These are phyloP conservation scores for Candida frijolesensis DNA, from an alignment of 1,139 yeast species.

Conservation along the genomic window DNA sequence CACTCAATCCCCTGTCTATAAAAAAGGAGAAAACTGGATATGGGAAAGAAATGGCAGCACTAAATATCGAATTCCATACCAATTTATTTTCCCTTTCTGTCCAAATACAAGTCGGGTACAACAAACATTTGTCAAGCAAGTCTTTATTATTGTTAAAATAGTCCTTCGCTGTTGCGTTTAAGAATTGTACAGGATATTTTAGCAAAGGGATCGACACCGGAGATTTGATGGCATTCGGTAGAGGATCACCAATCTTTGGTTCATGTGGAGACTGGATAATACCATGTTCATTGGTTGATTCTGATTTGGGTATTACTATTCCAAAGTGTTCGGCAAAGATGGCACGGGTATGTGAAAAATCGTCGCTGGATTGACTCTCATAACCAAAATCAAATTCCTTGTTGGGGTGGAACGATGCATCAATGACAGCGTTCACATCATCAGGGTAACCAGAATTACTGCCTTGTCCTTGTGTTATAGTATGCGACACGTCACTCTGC, in stretches of 20 bases:
- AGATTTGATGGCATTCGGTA: constrained; percentile 19
- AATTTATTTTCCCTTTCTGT: constrained; percentile 11
- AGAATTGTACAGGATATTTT: constrained; percentile 4
- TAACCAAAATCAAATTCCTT: constrained; percentile 9
- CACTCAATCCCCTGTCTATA: constrained; percentile 41
- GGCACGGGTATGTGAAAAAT: constrained; percentile 11
- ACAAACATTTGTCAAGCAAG: not conserved
- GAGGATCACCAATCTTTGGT: constrained; percentile 10
- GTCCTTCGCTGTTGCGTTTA: not conserved
- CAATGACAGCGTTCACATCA: not conserved
- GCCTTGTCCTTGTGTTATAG: not conserved
- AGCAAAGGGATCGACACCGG: constrained; percentile 6
- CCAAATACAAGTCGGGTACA: constrained; percentile 11
- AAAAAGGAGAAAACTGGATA: constrained; percentile 37
- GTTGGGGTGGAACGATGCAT: not conserved
- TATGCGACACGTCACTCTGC: not conserved
- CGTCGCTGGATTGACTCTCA: constrained; percentile 11
- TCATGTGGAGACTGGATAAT: not conserved
- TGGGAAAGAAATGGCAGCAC: constrained; percentile 27
- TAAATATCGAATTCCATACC: constrained; percentile 35
- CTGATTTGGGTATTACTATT: not conserved
- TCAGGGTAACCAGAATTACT: not conserved
- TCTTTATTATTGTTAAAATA: not conserved
- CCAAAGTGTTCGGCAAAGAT: constrained; percentile 12
- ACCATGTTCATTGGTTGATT: not conserved